Evolutionary conservation across 2,329 filamentous ascomycete species (phyloP), one percentile per base, ranked within the genome.

Genomic region (Akanthomyces uredinophilus): DNA sequence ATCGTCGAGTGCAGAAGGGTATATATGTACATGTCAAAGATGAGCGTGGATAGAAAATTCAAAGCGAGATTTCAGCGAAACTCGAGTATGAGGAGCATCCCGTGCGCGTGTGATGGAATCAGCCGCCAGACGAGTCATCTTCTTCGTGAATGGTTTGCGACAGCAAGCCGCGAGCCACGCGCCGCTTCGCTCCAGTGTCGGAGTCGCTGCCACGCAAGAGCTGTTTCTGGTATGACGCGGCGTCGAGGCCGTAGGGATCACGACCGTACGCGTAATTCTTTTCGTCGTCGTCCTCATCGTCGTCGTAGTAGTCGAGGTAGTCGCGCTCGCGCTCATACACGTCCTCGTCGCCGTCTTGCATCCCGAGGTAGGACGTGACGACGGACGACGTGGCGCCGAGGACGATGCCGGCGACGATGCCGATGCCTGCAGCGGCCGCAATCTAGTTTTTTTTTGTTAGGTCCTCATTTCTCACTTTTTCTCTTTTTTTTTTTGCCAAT

Each of bases 71-170:
- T 58, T 24, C 18, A 22, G n/a, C 27, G 14, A 32, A 20, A 11
- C 2, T 29, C 7, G 20, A n/a, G 4, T 14, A 22, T 18, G 11
- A 20, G 18, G 32, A 49, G 16, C n/a, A 20, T 49, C 16, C 37
- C 1, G 10, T 20, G 11, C 27, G 29, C n/a, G n/a, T 37, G 27
- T 35, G 22, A 35, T 35, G 13, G 20, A 5, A 5, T 49, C 37
- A 60, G 3, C 10, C 58, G 46, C 81, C 81, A 24, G 81, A 85
- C 67, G 80, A 80, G 70, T 89, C 87, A 57, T 88, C 87, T 70
- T 91, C 89, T 72, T 90, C 89, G 62, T 88, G 81, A 65, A 92
- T 91, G 0, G 86, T 89, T 70, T 89, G 85, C 32, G 82, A 80
- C 49, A 89, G 74, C 20, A 91, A 70, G 1, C 82, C 82, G 56